Base-by-base conservation (phyloP, 257 asterid genomes). In the Rauvolfia tetraphylla region DNA sequence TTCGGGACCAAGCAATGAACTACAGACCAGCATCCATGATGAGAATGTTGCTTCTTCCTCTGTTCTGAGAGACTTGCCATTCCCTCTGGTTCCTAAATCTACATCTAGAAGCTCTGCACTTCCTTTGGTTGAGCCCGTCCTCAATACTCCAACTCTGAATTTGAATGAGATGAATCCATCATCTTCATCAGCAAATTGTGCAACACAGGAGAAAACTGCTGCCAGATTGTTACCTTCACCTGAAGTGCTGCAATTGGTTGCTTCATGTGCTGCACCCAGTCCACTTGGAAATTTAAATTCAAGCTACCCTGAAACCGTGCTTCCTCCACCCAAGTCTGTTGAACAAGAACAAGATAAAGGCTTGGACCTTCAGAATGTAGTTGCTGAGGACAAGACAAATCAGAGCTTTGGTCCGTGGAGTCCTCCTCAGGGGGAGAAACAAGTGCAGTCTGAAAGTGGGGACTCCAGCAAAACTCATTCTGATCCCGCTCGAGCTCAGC, bases 391-490 rank as follows among this genome's bases (percentile, higher is more conserved):
- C 68, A 61, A 84, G 39, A 69, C 81, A 42, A 72, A 79, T 53
- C 83, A 74, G 76, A 79, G 29, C 68, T 77, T 81, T 65, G 78
- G 49, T 56, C 36, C 76, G 27, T 25, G 57, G 63, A 62, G 59
- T 75, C 76, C 81, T 61, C 46, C 34, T 51, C 80, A 70, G 72
- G 75, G 62, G 36, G 82, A 73, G 73, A 71, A 74, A 41, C 83
- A 80, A 54, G 84, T 72, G 57, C 75, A 33, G 67, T 62, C 81
- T 10, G 84, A 72, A 63, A 85, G 92, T 81, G 85, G 83, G 66
- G 91, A 84, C 76, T 85, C 89, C 2, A 77, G 91, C 80, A 85
- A 89, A 78, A 86, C 84, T 39, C 84, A 53, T 71, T 88, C 89
- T 10, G 88, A 81, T 71, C 78, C 73, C 77, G 72, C 72, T 77